Base-by-base conservation (phyloP, 176 grass and related monocot genomes). In the Cenchrus fungigraminus region DNA sequence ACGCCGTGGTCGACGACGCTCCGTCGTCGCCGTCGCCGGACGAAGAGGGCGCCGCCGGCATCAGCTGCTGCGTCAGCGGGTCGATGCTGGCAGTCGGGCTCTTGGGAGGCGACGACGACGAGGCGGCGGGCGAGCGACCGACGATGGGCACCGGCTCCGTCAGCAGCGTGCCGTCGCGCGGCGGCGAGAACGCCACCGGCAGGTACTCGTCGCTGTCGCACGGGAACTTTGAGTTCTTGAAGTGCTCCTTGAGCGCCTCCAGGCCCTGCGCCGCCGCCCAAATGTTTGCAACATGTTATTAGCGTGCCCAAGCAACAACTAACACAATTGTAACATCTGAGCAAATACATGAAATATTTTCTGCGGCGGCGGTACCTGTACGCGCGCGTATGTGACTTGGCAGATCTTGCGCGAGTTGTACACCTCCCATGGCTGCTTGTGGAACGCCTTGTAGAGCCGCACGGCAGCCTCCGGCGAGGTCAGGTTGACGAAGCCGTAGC, bases 381-480 rank as follows among this genome's bases (percentile, higher is more conserved):
- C 76, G 17, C 97, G 97, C n/a, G 97, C 97, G 68, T 99, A 99
- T 8, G 97, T 99, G 43, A 99, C 97, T 83, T 99, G 97, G 87
- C 97, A 99, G 74, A 99, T 99, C 90, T 99, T 99, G 66, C 94
- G 86, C 58, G 97, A 97, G 89, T 99, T 99, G 86, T 91, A 97
- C 13, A 97, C 97, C 71, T 99, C 97, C 97, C 97, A 99, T 3
- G 97, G 92, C 79, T 97, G 97, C 88, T 83, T 87, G 84, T 99
- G 89, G 83, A 99, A 99, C 12, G 94, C 97, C 86, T 92, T 99
- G 87, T 99, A 99, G 34, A 99, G 88, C 17, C 94, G 83, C 78
- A 94, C 88, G 10, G 97, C 86, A 1, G 91, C 97, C 87, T 97
- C 90, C 64, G 97, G 94, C 37, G 97, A 94, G 60, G 97, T 99